Evolutionary conservation across 2,329 filamentous ascomycete genomes (phyloP).

Genomic region (Stromatinia cepivora): DNA sequence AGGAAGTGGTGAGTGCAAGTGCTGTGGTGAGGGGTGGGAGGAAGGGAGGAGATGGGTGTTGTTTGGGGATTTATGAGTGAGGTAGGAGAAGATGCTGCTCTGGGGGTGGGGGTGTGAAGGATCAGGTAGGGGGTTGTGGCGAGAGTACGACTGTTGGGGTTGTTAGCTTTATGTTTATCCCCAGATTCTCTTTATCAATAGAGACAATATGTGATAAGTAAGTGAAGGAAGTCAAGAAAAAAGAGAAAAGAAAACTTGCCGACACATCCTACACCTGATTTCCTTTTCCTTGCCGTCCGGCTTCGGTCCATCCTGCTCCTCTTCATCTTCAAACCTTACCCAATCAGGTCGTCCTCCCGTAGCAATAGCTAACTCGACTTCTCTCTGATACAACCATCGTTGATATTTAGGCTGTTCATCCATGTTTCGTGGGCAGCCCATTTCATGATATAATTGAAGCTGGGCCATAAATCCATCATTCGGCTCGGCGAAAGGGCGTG

Average conservation of each 20-base stretch:
- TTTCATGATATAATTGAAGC: slow-evolving; percentile 80
- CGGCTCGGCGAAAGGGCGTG: slow-evolving; percentile 78
- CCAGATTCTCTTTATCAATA: neutral
- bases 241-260: slow-evolving; percentile 45
- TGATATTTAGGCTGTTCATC: slow-evolving; percentile 76
- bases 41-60: slow-evolving; percentile 35
- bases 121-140: slow-evolving; percentile 63
- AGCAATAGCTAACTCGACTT: slow-evolving; percentile 66
- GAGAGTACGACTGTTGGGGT: slow-evolving; percentile 49
- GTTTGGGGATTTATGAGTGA: slow-evolving; percentile 25
- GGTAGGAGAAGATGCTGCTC: slow-evolving; percentile 34
- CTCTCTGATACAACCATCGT: slow-evolving; percentile 68
- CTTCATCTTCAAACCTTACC: slow-evolving; percentile 80
- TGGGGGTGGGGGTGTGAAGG: slow-evolving; percentile 48
- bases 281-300: slow-evolving; percentile 46
- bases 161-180: neutral
- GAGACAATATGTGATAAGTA: neutral
- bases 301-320: slow-evolving; percentile 38
- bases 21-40: slow-evolving; percentile 33
- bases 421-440: slow-evolving; percentile 73
- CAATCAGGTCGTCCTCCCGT: slow-evolving; percentile 76
- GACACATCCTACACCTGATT: slow-evolving; percentile 88
- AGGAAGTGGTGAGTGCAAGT: slow-evolving; percentile 85
- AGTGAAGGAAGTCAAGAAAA: neutral
- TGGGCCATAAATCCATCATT: slow-evolving; percentile 92